Conservation (phyloP, 2,329 filamentous ascomycete species). For the Botrytis fabae region DNA sequence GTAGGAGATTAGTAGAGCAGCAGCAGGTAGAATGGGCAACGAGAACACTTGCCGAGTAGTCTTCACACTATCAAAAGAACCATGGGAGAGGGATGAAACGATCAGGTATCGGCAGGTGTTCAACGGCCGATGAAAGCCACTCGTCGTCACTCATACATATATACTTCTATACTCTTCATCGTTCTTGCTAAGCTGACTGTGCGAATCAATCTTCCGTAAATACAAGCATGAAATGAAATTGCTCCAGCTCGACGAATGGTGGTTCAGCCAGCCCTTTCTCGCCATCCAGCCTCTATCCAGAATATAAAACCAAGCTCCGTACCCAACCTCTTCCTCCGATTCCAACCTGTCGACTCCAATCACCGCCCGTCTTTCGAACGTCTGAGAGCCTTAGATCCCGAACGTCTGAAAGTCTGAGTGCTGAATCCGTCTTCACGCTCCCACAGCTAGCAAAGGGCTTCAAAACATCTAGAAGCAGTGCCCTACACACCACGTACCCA, state of each 20-base stretch:
- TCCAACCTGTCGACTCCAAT: not conserved
- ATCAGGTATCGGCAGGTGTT: not conserved
- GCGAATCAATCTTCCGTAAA: not conserved
- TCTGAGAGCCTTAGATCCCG: too few relatives aligned
- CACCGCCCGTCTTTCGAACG: not conserved
- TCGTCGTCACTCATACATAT: not conserved
- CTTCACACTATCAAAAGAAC: not conserved
- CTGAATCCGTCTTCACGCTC: not conserved
- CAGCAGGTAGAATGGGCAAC: not conserved
- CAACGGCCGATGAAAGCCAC: not conserved
- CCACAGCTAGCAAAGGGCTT: too few relatives aligned
- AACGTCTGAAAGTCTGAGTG: not conserved
- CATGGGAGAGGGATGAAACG: not conserved
- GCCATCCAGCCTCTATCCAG: not conserved
- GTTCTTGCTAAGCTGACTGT: too few relatives aligned
- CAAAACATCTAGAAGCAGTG: conserved; percentile 15
- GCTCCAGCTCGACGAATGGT: not conserved
- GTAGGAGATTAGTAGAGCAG: too few relatives aligned
- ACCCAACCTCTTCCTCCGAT: too few relatives aligned
- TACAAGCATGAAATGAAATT: not conserved
- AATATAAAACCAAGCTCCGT: not conserved
- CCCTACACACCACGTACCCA: not conserved
- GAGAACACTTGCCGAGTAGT: too few relatives aligned
- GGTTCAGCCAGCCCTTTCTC: not conserved
- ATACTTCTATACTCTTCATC: too few relatives aligned